phyloP scores from a whole-genome alignment of 345 rosid genomes.

The Pseudoturritis turrita region DNA sequence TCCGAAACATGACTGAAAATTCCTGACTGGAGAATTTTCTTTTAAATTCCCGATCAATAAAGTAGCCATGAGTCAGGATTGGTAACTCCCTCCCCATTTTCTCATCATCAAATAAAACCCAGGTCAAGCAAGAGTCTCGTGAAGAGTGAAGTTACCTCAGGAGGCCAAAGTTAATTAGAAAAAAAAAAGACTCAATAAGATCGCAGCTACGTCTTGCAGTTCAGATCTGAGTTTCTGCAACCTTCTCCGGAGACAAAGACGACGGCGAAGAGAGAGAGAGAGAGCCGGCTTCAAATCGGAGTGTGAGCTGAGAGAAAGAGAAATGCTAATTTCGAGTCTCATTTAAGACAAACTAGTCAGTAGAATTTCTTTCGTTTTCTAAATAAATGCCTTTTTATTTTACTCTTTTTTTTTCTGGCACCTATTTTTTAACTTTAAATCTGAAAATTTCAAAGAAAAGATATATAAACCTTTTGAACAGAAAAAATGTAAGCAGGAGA shows the following conservation, averaged over 20 bases:
- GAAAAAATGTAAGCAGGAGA: background rate
- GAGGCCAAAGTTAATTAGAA: background rate
- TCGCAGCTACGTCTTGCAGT: background rate
- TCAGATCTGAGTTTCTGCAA: conserved; percentile 37
- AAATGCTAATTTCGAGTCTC: conserved; percentile 16
- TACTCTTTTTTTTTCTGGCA: background rate
- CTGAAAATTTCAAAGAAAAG: background rate
- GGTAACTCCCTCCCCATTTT: background rate
- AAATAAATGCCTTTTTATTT: background rate
- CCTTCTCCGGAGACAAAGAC: conserved; percentile 16
- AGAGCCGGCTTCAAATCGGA: background rate
- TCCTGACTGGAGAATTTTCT: background rate
- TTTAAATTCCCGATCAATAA: conserved; percentile 1
- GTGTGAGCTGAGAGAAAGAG: background rate
- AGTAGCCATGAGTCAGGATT: background rate
- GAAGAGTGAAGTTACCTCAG: conserved; percentile 21
- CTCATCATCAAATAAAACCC: background rate
- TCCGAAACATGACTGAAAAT: background rate
- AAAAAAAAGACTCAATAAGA: background rate
- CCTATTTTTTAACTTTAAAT: background rate
- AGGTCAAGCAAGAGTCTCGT: conserved; percentile 20
- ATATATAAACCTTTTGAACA: no score
- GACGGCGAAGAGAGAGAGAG: conserved; percentile 12
- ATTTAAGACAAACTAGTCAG: conserved; percentile 25
- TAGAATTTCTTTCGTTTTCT: background rate